Evolutionary conservation across 495 filamentous ascomycete genomes (phyloP), one percentile per base, ranked within the genome.

Genomic region (Neurospora cerealis): DNA sequence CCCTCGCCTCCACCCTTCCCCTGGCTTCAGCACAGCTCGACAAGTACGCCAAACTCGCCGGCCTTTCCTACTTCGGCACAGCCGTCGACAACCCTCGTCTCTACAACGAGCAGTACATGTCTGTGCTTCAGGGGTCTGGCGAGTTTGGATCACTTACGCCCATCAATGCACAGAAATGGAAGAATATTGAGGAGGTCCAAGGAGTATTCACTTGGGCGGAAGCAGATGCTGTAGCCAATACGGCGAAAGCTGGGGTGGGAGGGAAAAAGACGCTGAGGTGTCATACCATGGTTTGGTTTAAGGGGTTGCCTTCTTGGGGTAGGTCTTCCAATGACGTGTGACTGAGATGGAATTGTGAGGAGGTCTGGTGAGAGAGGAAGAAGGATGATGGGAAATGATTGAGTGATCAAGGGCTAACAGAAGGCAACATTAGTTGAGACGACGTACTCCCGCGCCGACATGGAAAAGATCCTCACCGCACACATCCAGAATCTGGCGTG

Each of bases 221-320:
- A 0, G 87, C 85, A 17, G 85, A 88, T 71, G 79, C 78, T 32
- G 80, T 90, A 74, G 81, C 84, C 13, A 74, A 83, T 46, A 76
- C 87, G 37, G 87, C 88, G 0, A 75, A 83, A 41, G 86, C 88
- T 69, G 83, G 84, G 19, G 15, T 66, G 5, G 54, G 54, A 15
- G 54, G 54, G 15, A 9, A 4, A 0, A 84, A 89, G 77, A 76
- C 83, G 21, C 72, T 90, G 41, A 78, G 87, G 28, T 89, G 87
- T 48, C 87, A 90, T 74, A 89, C 84, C 11, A 77, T 90, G 21
- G 86, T 89, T 1, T 91, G 87, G 88, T 82, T 89, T 74, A 84
- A 82, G 32, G 87, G 91, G 72, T 76, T 89, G 11, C 87, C 89
- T 3, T 82, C 74, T 70, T 90, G 86, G 87, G 86, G 83, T 75